phyloP scores from a whole-genome alignment of 2,329 filamentous ascomycete genomes.

The Erysiphe neolycopersici region DNA sequence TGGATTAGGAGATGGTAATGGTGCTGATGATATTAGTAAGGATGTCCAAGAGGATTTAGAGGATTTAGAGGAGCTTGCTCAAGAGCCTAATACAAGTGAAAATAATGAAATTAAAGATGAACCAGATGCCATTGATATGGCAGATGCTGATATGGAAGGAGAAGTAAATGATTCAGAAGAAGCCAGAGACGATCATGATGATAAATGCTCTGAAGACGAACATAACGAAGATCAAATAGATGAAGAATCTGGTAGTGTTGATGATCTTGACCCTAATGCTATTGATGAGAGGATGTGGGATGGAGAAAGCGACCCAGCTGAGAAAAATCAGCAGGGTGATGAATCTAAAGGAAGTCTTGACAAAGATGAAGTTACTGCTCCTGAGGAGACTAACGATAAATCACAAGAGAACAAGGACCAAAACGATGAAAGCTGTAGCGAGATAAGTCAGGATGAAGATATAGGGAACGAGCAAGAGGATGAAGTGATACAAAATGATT shows the following conservation, averaged over 20 bases:
- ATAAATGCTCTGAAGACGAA: constrained; percentile 34
- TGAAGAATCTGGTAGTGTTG: constrained; percentile 72
- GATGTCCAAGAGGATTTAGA: constrained; percentile 88
- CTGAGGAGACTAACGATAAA: constrained; percentile 28
- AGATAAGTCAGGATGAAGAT: constrained; percentile 22
- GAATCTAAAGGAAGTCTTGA: constrained; percentile 42
- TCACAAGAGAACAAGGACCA: constrained; percentile 19
- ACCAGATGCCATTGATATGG: constrained; percentile 75
- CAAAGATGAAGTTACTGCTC: constrained; percentile 23
- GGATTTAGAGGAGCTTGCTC: constrained; percentile 70
- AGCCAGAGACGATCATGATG: constrained; percentile 34
- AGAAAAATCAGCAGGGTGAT: constrained; percentile 58
- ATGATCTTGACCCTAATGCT: constrained; percentile 67
- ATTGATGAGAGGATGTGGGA: constrained; percentile 99
- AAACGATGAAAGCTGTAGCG: constrained; percentile 18
- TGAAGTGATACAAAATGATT: constrained; percentile 29
- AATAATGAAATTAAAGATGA: constrained; percentile 47
- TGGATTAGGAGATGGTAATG: constrained; percentile 82
- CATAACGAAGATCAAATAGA: constrained; percentile 54
- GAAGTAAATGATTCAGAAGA: constrained; percentile 44
- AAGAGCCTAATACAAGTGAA: constrained; percentile 40
- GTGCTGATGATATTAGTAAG: constrained; percentile 92
- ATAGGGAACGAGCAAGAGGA: constrained; percentile 22
- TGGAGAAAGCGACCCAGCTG: constrained; percentile 49
- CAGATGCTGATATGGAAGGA: constrained; percentile 73